phyloP scores from a whole-genome alignment of 352 stramenopile species.

The Pythium brassicae region DNA sequence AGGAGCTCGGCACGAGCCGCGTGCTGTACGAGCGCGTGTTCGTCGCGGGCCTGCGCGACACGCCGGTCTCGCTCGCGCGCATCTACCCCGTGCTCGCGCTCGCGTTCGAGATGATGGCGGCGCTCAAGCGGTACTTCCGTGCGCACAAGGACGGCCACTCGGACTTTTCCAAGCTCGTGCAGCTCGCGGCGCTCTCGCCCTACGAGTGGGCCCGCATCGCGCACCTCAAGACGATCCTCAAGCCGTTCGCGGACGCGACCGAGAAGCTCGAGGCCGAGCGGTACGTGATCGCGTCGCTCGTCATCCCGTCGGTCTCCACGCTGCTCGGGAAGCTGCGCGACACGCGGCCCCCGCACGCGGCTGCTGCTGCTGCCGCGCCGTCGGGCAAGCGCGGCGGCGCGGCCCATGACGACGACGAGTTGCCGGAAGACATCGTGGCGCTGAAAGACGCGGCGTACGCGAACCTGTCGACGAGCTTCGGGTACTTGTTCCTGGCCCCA shows the following conservation, averaged over 20 bases:
- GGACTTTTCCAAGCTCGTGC: conserved; percentile 68
- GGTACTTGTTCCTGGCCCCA: conserved; percentile 48
- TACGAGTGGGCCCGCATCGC: conserved; percentile 69
- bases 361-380: background rate
- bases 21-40: conserved; percentile 43
- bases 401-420: conserved; percentile 5
- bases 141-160: conserved; percentile 49
- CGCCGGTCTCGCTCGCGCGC: conserved; percentile 35
- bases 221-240: conserved; percentile 57
- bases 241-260: conserved; percentile 60
- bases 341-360: conserved; percentile 2
- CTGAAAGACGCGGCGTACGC: conserved; percentile 45
- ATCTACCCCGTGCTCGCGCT: conserved; percentile 51
- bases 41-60: conserved; percentile 28
- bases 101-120: conserved; percentile 46
- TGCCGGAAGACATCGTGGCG: conserved; percentile 67
- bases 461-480: conserved; percentile 54
- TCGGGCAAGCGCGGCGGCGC: background rate
- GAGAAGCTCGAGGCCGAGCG: conserved; percentile 53
- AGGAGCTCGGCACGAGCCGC: conserved; percentile 37
- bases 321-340: conserved; percentile 60
- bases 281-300: conserved; percentile 58
- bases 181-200: conserved; percentile 53
- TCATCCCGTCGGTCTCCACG: conserved; percentile 68
- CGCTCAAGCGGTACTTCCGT: conserved; percentile 58